Evolutionary conservation across 2,329 filamentous ascomycete genomes (phyloP).

Genomic region (Epichloe glyceriae): DNA sequence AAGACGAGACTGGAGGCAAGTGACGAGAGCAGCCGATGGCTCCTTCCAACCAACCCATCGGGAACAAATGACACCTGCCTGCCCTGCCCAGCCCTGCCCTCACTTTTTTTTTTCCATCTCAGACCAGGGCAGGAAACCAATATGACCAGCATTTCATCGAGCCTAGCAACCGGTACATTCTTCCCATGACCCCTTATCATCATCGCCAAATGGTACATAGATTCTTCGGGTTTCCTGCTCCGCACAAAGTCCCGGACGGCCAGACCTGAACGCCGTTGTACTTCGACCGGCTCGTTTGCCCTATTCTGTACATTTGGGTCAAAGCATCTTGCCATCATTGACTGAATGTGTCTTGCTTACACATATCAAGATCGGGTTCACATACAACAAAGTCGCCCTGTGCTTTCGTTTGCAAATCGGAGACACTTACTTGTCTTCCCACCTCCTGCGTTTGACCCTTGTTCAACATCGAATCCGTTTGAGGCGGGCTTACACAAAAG

Average conservation of each 20-base stretch:
- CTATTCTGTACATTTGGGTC: not conserved
- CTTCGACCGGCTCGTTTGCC: not conserved
- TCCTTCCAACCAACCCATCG: not conserved
- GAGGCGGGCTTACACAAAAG: not conserved
- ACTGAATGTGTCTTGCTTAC: not conserved
- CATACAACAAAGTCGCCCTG: not conserved
- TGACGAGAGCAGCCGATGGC: constrained; percentile 1
- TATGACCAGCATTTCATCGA: not conserved
- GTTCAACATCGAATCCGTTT: constrained; percentile 3
- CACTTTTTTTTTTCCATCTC: not conserved
- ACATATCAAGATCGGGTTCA: not conserved
- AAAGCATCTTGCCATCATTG: not conserved
- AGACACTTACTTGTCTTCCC: not conserved
- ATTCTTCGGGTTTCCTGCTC: not conserved
- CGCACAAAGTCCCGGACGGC: not conserved
- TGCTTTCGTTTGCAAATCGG: constrained; percentile 1
- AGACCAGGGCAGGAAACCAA: not conserved
- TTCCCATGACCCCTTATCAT: not conserved
- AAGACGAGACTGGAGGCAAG: not conserved
- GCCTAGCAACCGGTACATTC: not conserved
- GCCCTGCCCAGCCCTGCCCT: not conserved
- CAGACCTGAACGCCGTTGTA: not conserved
- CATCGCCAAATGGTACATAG: not conserved
- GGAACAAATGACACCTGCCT: not conserved
- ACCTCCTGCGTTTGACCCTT: constrained; percentile 3